These are phyloP conservation scores for Apiospora phragmitis DNA, from an alignment of 2,329 filamentous ascomycete genomes.

Conservation along the genomic window DNA sequence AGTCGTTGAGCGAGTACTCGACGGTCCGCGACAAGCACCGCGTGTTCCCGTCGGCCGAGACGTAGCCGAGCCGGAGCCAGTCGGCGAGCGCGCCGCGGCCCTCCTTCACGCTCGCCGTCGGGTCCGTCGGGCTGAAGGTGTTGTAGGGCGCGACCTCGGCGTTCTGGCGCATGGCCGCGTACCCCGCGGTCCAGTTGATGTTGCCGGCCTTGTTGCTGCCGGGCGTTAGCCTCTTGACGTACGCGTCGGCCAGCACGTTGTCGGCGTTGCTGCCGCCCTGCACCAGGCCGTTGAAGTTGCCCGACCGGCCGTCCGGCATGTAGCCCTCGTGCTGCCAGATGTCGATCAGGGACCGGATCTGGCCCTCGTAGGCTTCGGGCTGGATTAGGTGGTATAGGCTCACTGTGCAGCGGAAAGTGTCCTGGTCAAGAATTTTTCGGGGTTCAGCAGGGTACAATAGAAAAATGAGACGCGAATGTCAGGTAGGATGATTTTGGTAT, in stretches of 20 bases:
- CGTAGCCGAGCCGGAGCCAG: constrained; percentile 72
- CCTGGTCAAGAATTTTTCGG: constrained; percentile 60
- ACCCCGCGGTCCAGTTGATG: constrained; percentile 59
- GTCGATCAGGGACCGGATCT: constrained; percentile 71
- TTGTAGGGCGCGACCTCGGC: constrained; percentile 51
- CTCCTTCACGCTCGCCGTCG: constrained; percentile 67
- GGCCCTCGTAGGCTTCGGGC: constrained; percentile 60
- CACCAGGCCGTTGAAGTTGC: constrained; percentile 61
- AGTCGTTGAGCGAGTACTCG: constrained; percentile 80
- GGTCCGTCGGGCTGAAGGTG: constrained; percentile 43
- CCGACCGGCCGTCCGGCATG: constrained; percentile 76
- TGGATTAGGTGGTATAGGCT: constrained; percentile 68
- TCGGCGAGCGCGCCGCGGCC: constrained; percentile 70
- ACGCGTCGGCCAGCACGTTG: constrained; percentile 67
- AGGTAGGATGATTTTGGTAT: too few species aligned
- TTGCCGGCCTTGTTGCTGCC: too few species aligned
- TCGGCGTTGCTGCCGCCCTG: constrained; percentile 75
- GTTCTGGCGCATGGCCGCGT: constrained; percentile 61
- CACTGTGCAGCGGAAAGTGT: constrained; percentile 70
- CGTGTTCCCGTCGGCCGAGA: constrained; percentile 69
- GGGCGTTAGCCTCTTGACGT: constrained; percentile 69
- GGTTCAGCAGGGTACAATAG: constrained; percentile 37
- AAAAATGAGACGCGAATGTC: too few species aligned
- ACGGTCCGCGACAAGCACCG: constrained; percentile 71
- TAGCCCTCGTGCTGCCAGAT: constrained; percentile 70